Base-by-base conservation (phyloP, 495 filamentous ascomycete species). In the Penicillium nucicola region DNA sequence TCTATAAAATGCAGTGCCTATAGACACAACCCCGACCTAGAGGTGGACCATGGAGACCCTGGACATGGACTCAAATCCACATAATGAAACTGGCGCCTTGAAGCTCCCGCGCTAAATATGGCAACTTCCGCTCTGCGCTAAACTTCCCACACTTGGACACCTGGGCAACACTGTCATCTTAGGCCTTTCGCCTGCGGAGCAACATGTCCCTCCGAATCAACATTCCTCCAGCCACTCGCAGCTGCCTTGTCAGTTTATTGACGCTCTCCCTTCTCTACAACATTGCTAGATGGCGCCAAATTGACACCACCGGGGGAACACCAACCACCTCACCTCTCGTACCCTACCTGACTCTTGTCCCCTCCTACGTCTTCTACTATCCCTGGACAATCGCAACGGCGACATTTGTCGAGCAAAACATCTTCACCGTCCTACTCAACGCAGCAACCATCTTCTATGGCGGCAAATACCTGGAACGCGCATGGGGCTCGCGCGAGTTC, bases 401-500 rank as follows among this genome's bases (percentile, higher is more conserved):
- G 9, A 88, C 92, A 0, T 80, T 97, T 37, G 89, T 95, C 40
- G 93, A 98, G 69, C 88, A 89, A 67, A 97, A 97, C 62, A 77
- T 96, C 63, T 87, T 96, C 63, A 93, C 90, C 22, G 77, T 97
- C 4, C 69, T 83, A 12, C 80, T 97, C 43, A 90, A 92, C 49
- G 85, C 80, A 10, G 73, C 84, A 22, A 93, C 92, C 14, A 69
- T 97, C 33, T 92, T 95, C 70, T 90, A 96, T 76, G 95, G 91
- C 17, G 93, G 95, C 7, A 84, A 90, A 55, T 98, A 98, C 63
- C 81, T 98, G 20, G 93, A 98, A 72, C 82, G 93, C 56, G 93
- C 95, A 39, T 98, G 93, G 93, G 86, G 90, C 23, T 90, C 88
- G n/a, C 79, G 77, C 35, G 93, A 97, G 66, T 90, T 97, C 63